phyloP scores from a whole-genome alignment of 495 filamentous ascomycete species.

The Tuber indicum region DNA sequence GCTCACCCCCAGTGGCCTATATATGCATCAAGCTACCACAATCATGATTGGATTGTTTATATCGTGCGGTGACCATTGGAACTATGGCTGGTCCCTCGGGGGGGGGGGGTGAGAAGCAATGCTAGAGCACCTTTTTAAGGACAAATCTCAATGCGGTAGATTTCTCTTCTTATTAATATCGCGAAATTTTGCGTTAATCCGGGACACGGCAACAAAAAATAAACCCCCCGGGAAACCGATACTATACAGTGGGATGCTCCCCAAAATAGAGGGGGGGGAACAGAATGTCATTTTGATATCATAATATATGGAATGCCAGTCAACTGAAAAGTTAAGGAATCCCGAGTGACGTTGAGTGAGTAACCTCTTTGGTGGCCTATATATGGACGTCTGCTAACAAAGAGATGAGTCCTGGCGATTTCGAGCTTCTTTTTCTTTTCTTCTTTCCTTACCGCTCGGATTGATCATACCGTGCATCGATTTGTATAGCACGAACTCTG shows the following conservation, averaged over 20 bases:
- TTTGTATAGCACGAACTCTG: neutral
- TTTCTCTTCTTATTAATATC: neutral
- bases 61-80: neutral
- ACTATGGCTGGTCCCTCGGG: neutral
- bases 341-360: neutral
- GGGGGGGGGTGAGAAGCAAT: neutral
- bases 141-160: neutral
- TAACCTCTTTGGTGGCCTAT: too few relatives aligned
- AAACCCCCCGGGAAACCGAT: neutral
- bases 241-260: neutral
- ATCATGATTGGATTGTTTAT: neutral
- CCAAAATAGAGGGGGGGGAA: neutral
- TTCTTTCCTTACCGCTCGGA: neutral
- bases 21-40: neutral
- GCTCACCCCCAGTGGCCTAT: neutral
- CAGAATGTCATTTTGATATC: neutral
- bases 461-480: neutral
- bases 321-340: neutral
- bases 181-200: too few relatives aligned
- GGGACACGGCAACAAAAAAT: too few relatives aligned
- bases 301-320: neutral
- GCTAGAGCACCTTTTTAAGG: neutral
- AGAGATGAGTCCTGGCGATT: too few relatives aligned
- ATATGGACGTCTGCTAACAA: too few relatives aligned
- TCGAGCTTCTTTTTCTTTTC: too few relatives aligned